phyloP scores from a whole-genome alignment of 164 flowering plant species.

The Echeveria elegans region DNA sequence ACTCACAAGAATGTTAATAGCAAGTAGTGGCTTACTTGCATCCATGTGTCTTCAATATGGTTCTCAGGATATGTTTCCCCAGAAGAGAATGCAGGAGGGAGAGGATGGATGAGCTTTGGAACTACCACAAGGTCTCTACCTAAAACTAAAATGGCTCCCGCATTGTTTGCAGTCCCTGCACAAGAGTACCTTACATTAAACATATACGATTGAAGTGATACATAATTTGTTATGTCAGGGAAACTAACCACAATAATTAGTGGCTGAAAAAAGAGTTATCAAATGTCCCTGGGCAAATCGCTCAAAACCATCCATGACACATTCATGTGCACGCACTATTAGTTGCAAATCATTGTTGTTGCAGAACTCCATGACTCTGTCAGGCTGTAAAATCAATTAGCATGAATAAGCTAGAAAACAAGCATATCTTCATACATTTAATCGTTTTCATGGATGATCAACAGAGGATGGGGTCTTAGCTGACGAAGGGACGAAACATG shows the following conservation, averaged over 20 bases:
- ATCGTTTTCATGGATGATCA: neutral
- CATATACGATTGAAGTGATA: neutral
- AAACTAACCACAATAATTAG: slow-evolving; percentile 89
- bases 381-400: slow-evolving; percentile 60
- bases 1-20: neutral
- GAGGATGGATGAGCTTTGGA: slow-evolving; percentile 96
- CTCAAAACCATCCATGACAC: slow-evolving; percentile 99
- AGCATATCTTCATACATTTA: neutral
- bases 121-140: slow-evolving; percentile 99
- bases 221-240: no score
- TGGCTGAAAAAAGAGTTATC: slow-evolving; percentile 97
- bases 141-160: slow-evolving; percentile 96
- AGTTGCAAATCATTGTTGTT: slow-evolving; percentile 96
- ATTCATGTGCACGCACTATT: slow-evolving; percentile 99
- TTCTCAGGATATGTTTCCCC: slow-evolving; percentile 91
- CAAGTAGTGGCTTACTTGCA: slow-evolving; percentile 59
- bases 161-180: slow-evolving; percentile 97
- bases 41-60: slow-evolving; percentile 96
- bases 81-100: slow-evolving; percentile 89
- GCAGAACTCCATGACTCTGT: slow-evolving; percentile 99
- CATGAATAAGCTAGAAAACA: neutral
- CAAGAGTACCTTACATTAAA: neutral
- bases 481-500: neutral
- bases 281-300: slow-evolving; percentile 99
- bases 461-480: neutral